phyloP scores from a whole-genome alignment of 2,329 filamentous ascomycete genomes.

The Graphilbum ipis-grandicollis region DNA sequence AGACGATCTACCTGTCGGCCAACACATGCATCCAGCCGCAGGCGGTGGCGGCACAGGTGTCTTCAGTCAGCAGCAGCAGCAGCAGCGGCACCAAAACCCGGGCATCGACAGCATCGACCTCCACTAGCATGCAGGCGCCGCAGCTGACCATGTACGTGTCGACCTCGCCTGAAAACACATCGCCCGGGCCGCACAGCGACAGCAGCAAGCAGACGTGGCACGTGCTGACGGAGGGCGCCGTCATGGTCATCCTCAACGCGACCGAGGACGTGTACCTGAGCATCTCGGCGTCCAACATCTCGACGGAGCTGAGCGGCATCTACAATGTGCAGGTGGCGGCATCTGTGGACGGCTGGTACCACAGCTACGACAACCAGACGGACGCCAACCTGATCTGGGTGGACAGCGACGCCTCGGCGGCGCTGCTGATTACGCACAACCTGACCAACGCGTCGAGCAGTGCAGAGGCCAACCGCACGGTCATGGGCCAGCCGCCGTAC shows the following conservation, averaged over 20 bases:
- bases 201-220: constrained; percentile 24
- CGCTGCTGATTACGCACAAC: constrained; percentile 63
- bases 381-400: constrained; percentile 54
- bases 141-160: constrained; percentile 71
- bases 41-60: constrained; percentile 29
- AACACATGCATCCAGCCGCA: constrained; percentile 72
- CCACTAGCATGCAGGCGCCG: constrained; percentile 35
- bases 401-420: constrained; percentile 66
- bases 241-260: constrained; percentile 42
- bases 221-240: constrained; percentile 51
- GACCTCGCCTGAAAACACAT: constrained; percentile 40
- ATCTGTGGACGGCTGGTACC: constrained; percentile 64
- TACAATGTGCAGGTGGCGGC: constrained; percentile 74
- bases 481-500: constrained; percentile 45
- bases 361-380: constrained; percentile 38
- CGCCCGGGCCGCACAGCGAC: constrained; percentile 44
- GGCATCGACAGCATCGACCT: too few species aligned
- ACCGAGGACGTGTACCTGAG: constrained; percentile 58
- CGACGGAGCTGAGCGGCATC: constrained; percentile 38
- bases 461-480: constrained; percentile 29
- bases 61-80: neutral
- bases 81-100: too few species aligned
- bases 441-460: constrained; percentile 41
- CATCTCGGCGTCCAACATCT: constrained; percentile 51
- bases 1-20: constrained; percentile 60